Evolutionary conservation across 2,329 filamentous ascomycete species (phyloP), one percentile per base, ranked within the genome.

Genomic region (Pyrenophora graminea): DNA sequence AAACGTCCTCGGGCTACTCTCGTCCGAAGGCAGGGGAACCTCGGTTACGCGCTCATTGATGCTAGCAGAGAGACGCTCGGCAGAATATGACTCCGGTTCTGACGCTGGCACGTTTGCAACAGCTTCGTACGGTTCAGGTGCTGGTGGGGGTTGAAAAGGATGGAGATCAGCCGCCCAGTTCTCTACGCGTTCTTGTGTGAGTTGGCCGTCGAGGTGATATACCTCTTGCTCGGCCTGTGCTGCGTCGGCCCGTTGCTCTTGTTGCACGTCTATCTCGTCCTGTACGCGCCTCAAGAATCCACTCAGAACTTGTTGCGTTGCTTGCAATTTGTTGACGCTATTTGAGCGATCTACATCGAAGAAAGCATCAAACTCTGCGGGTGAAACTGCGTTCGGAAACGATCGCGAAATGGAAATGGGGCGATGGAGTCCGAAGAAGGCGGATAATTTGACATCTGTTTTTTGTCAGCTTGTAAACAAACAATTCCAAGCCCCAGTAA

Each of bases 341-440:
- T 73, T 66, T 61, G 79, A 80, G 18, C 75, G 74, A 46, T 79
- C 81, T 50, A 78, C 71, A 38, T 86, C 60, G 74, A 97, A 97
- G 68, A 99, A 92, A 67, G 88, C 82, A 56, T 90, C 87, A 74
- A 97, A 97, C 42, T 87, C 82, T 69, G 89, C 87, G 56, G 88
- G 80, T 45, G 83, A 85, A 39, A 91, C 53, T 82, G 79, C 63
- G 84, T 85, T 48, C 89, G 94, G 68, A 46, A 96, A 54, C 6
- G 55, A 54, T 30, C 55, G 55, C 32, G 87, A 61, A 87, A 86
- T 42, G 87, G 85, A 96, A 68, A 99, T 93, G 39, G 94, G 94
- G 55, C 94, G 87, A 76, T 99, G 91, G 61, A 96, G 88, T 57
- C 92, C 95, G 80, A 97, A 97, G 81, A 99, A 97, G 53, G 88